These are phyloP conservation scores for Cercospora sp. DNA, from an alignment of 2,329 filamentous ascomycete genomes.

Conservation along the genomic window DNA sequence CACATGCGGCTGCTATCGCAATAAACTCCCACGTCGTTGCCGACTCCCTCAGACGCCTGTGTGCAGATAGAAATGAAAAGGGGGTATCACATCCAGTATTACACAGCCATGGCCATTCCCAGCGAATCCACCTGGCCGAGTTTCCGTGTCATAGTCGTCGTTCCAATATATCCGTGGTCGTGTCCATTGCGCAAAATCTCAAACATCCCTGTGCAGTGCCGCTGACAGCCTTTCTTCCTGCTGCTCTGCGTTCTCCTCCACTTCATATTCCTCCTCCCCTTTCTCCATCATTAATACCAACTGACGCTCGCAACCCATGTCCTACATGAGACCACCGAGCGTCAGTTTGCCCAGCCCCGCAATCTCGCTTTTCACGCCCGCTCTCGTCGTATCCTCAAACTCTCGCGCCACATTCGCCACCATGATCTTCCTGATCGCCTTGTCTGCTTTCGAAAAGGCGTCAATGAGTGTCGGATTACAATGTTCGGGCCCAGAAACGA, in stretches of 20 bases:
- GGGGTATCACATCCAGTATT: conserved; percentile 1
- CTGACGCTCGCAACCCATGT: conserved; percentile 18
- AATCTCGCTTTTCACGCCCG: conserved; percentile 75
- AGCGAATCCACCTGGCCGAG: background rate
- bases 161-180: background rate
- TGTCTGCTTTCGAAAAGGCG: conserved; percentile 85
- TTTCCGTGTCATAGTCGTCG: background rate
- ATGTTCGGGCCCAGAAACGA: conserved; percentile 73
- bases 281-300: background rate
- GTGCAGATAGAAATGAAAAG: background rate
- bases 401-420: conserved; percentile 84
- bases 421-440: conserved; percentile 82
- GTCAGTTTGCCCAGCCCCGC: conserved; percentile 86
- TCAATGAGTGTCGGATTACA: conserved; percentile 70
- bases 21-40: background rate
- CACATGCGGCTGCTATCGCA: background rate
- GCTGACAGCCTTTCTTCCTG: background rate
- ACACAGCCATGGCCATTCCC: background rate
- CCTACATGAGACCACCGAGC: conserved; percentile 75
- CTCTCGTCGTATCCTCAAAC: conserved; percentile 83
- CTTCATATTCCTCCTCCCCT: background rate
- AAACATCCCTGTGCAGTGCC: background rate
- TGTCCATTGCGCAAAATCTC: background rate
- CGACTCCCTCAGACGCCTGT: background rate
- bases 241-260: background rate